Evolutionary conservation across 305 asterid species (phyloP), one percentile per base, ranked within the genome.

Genomic region (Salvia sclarea): DNA sequence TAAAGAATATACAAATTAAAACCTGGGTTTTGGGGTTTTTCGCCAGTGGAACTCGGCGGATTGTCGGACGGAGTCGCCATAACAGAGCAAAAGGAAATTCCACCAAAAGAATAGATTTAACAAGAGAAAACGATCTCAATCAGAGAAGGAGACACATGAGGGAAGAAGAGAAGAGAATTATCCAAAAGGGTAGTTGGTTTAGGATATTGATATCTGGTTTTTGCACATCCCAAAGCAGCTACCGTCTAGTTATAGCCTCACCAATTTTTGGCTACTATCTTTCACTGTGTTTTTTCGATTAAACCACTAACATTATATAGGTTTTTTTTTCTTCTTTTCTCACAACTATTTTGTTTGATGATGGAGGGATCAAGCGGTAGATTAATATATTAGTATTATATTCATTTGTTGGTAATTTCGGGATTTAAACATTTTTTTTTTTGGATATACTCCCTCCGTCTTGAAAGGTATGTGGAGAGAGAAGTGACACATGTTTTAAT

Each of bases 11-110:
- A 20, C 4, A 9, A 41, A 69, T 4, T 9, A 24, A 69, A 75
- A 82, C 88, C 86, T 79, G 84, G 73, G 35, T 66, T 79, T 64
- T 33, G 84, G 48, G 84, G 78, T 6, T 69, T 81, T 57, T 50
- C 81, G 48, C 37, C 79, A 0, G 80, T 1, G 48, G 82, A 80
- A 69, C 61, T 72, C 13, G 83, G 78, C 63, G 83, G 78, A 38
- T 68, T 74, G 53, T 81, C 86, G 14, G 75, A 43, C 45, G 75
- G 68, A 62, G 78, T 68, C 13, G 81, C 81, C 88, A 81, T 83
- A 62, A 22, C 71, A 13, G 48, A 61, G 14, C 38, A 22, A 12
- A 62, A 33, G 20, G 49, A 58, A 58, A 52, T 5, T 59, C 66
- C n/a, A 64, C 16, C 13, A 7, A 35, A 58, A n/a, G 30, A 24